phyloP scores from a whole-genome alignment of 331 rosid species.

The Quercus tomentella region DNA sequence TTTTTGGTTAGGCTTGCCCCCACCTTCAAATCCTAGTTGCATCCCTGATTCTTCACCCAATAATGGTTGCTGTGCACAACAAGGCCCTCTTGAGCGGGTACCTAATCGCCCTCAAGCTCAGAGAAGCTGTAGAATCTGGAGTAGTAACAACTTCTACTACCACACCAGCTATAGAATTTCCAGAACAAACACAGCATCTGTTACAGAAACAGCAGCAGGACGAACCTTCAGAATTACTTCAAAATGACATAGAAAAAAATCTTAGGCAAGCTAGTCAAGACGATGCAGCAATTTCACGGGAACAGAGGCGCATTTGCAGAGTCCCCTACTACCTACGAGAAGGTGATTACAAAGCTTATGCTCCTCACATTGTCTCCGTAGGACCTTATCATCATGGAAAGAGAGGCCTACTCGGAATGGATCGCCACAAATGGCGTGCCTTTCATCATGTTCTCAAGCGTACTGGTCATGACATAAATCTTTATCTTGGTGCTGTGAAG shows the following conservation, averaged over 20 bases:
- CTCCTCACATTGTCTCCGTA: slow-evolving; percentile 69
- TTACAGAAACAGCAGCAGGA: too few relatives aligned
- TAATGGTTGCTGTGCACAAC: slow-evolving; percentile 88
- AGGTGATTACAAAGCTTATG: slow-evolving; percentile 68
- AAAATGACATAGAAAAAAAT: slow-evolving; percentile 12
- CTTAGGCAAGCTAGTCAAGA: slow-evolving; percentile 74
- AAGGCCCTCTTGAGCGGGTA: slow-evolving; percentile 85
- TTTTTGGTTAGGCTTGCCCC: too few relatives aligned
- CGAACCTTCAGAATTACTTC: too few relatives aligned
- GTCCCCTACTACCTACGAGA: slow-evolving; percentile 76
- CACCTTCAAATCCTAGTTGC: too few relatives aligned
- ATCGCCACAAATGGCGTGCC: slow-evolving; percentile 91
- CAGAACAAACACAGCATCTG: too few relatives aligned
- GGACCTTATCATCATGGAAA: slow-evolving; percentile 91
- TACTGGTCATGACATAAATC: slow-evolving; percentile 40
- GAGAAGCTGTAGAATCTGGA: slow-evolving; percentile 70
- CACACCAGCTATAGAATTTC: too few relatives aligned
- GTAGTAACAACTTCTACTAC: too few relatives aligned
- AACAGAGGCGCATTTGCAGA: slow-evolving; percentile 59
- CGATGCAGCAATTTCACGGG: slow-evolving; percentile 63
- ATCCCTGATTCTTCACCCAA: not conserved
- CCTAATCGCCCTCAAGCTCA: slow-evolving; percentile 78
- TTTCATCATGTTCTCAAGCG: slow-evolving; percentile 60
- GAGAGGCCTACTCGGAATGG: slow-evolving; percentile 76
- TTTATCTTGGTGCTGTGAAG: slow-evolving; percentile 57